These are phyloP conservation scores for Plasmodium berghei DNA, from an alignment of 169 alveolate species.

Conservation along the genomic window DNA sequence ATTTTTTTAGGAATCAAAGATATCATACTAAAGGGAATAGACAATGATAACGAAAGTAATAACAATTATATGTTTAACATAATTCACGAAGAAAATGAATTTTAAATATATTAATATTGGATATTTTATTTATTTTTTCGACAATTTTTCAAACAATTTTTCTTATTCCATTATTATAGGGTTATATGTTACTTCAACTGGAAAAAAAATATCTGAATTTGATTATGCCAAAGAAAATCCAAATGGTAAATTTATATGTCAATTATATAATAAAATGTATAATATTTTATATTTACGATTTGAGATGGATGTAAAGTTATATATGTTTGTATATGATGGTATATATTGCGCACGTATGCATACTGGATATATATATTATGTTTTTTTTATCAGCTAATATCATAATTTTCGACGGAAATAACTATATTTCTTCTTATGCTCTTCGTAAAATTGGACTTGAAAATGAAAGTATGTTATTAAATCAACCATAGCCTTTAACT, in stretches of 20 bases:
- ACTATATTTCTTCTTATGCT: slow-evolving; percentile 45
- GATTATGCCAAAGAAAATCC: slow-evolving; percentile 60
- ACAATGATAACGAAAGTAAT: slow-evolving; percentile 61
- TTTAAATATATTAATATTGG: too few relatives aligned
- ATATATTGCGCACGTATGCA: neutral
- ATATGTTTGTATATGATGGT: neutral
- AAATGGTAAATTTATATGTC: slow-evolving; percentile 5
- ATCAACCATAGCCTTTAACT: neutral
- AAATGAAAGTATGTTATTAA: slow-evolving; percentile 26
- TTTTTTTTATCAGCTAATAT: slow-evolving; percentile 26
- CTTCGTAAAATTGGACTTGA: slow-evolving; percentile 50
- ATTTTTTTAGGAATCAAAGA: slow-evolving; percentile 21
- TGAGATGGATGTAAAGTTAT: neutral
- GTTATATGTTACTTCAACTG: slow-evolving; percentile 10
- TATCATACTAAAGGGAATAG: slow-evolving; percentile 47
- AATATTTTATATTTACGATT: neutral
- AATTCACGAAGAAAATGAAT: too few relatives aligned
- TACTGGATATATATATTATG: neutral
- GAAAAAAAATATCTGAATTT: slow-evolving; percentile 15
- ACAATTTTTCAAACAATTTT: too few relatives aligned
- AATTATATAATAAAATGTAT: too few relatives aligned
- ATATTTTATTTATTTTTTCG: too few relatives aligned
- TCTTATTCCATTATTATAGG: neutral
- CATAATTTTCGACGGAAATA: slow-evolving; percentile 48
- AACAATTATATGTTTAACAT: neutral